Evolutionary conservation across 306 rosid genomes (phyloP).

Genomic region (Cicer pinnatifidum): DNA sequence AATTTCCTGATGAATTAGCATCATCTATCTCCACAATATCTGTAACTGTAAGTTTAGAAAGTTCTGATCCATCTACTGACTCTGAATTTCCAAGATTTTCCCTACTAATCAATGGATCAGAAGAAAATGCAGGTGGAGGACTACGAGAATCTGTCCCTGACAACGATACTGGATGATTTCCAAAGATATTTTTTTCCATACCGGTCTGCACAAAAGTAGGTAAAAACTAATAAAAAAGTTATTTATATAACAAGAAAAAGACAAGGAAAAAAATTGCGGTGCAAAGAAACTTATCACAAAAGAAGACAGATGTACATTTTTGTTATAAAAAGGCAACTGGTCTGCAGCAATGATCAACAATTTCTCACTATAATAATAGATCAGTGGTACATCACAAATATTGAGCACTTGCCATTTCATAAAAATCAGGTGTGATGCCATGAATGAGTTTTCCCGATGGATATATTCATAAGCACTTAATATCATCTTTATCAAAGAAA

Average conservation of each 20-base stretch:
- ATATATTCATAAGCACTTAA: slow-evolving; percentile 25
- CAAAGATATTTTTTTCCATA: slow-evolving; percentile 89
- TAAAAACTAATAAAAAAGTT: slow-evolving; percentile 28
- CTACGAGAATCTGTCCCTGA: slow-evolving; percentile 63
- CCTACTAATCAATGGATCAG: slow-evolving; percentile 72
- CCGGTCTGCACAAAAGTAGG: slow-evolving; percentile 76
- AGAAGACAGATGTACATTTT: not conserved
- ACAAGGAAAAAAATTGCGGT: slow-evolving; percentile 15
- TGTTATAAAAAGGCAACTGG: slow-evolving; percentile 7
- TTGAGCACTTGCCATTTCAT: slow-evolving; percentile 25
- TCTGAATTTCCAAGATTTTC: slow-evolving; percentile 57
- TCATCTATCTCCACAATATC: slow-evolving; percentile 84
- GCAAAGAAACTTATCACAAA: slow-evolving; percentile 9
- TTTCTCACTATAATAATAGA: slow-evolving; percentile 33
- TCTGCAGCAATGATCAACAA: slow-evolving; percentile 4
- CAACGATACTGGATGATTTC: slow-evolving; percentile 84
- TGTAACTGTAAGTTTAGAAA: slow-evolving; percentile 58
- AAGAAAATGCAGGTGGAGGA: slow-evolving; percentile 92
- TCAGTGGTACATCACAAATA: slow-evolving; percentile 30
- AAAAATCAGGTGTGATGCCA: slow-evolving; percentile 13
- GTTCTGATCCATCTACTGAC: slow-evolving; percentile 56
- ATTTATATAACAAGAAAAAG: slow-evolving; percentile 12
- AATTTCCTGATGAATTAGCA: slow-evolving; percentile 70
- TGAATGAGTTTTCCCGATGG: slow-evolving; percentile 27
- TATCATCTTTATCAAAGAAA: slow-evolving; percentile 1